Conservation (phyloP, 2,329 filamentous ascomycete species). For the Exophiala alcalophila region DNA sequence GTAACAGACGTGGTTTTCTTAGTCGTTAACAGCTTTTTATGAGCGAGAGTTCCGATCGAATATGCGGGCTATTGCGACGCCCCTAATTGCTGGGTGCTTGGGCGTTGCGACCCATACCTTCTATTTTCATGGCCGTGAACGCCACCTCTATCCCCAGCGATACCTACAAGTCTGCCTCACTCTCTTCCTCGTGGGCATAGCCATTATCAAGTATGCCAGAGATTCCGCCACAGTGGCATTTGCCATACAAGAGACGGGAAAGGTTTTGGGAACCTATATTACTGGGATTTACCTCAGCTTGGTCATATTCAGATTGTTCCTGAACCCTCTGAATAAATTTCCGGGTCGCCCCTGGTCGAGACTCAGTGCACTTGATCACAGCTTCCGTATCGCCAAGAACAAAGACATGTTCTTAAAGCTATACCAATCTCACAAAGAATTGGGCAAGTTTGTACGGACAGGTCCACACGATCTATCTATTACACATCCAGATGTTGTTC, state of each 20-base stretch:
- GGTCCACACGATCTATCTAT: slow-evolving; percentile 14
- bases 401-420: slow-evolving; percentile 12
- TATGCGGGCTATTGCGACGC: slow-evolving; percentile 2
- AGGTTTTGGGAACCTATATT: slow-evolving; percentile 7
- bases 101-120: slow-evolving; percentile 7
- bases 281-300: slow-evolving; percentile 9
- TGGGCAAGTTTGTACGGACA: slow-evolving; percentile 20
- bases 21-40: background rate
- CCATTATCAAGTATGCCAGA: slow-evolving; percentile 3
- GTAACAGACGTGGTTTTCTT: background rate
- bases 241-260: slow-evolving; percentile 7
- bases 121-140: slow-evolving; percentile 7
- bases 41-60: slow-evolving; percentile 1
- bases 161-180: slow-evolving; percentile 6
- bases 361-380: slow-evolving; percentile 9
- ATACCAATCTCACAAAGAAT: slow-evolving; percentile 14
- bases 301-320: slow-evolving; percentile 5
- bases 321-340: slow-evolving; percentile 10
- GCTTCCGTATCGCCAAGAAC: slow-evolving; percentile 5
- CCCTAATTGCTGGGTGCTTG: slow-evolving; percentile 1
- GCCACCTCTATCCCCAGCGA: slow-evolving; percentile 8
- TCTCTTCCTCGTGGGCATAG: slow-evolving; percentile 5
- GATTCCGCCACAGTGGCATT: slow-evolving; percentile 4
- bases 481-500: slow-evolving; percentile 6
- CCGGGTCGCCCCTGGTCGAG: slow-evolving; percentile 4